A percentile compares a stretch with the other conserved stretches of the same genome.
These are phyloP conservation scores for Cucurbita ficifolia DNA, from an alignment of 306 rosid genomes.

Conservation along the genomic window DNA sequence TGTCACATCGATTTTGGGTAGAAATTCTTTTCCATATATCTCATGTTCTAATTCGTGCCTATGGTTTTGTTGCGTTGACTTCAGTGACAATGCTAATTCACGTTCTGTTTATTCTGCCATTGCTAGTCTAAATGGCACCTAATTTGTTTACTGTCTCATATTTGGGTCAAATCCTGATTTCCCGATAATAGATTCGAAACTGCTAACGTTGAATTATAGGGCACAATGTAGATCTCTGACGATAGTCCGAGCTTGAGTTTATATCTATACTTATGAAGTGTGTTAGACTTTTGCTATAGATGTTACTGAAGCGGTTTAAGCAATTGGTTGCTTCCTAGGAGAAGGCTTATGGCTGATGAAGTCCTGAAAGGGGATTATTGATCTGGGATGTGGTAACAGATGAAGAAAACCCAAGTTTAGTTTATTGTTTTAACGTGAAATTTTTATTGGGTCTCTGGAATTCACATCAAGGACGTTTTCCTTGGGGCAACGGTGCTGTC, in stretches of 20 bases:
- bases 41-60: background rate
- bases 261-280: background rate
- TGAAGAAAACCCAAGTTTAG: background rate
- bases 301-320: background rate
- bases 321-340: background rate
- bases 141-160: background rate
- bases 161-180: background rate
- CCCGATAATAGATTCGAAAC: background rate
- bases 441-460: background rate
- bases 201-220: background rate
- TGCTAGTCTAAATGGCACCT: background rate
- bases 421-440: background rate
- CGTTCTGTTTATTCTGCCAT: background rate
- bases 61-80: background rate
- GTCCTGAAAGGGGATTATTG: background rate
- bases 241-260: background rate
- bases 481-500: background rate
- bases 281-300: background rate
- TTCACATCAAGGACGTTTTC: background rate
- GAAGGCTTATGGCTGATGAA: background rate
- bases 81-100: background rate
- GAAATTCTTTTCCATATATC: background rate
- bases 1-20: slow-evolving; percentile 96
- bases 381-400: background rate
- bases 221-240: background rate